A percentile compares a stretch with the other conserved stretches of the same genome.
Conservation (phyloP, 1,284 basidiomycete species). For the Sporisorium graminicola region DNA sequence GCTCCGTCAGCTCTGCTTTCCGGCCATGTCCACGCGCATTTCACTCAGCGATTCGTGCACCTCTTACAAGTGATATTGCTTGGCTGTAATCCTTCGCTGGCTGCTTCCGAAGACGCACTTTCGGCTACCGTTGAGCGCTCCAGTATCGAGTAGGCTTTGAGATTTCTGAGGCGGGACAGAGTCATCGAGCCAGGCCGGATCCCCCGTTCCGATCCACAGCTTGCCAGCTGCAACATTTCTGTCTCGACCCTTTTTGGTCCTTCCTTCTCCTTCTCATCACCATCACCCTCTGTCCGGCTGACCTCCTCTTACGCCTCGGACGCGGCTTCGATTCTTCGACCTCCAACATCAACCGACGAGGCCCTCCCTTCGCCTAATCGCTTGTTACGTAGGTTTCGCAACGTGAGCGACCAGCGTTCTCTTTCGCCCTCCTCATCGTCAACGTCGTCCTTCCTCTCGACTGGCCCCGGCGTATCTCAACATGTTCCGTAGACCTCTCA, state of each 20-base stretch:
- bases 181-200: background rate
- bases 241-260: background rate
- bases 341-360: background rate
- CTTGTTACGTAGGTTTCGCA: background rate
- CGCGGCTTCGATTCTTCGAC: too few relatives aligned
- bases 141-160: background rate
- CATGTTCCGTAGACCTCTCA: conserved; percentile 50
- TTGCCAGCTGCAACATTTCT: too few relatives aligned
- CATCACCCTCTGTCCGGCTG: background rate
- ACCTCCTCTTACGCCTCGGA: too few relatives aligned
- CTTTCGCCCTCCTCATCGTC: background rate
- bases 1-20: too few relatives aligned
- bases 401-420: background rate
- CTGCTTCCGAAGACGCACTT: background rate
- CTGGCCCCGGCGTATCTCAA: background rate
- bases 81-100: background rate
- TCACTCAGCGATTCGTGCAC: background rate
- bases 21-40: too few relatives aligned
- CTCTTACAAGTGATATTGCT: background rate
- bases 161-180: background rate
- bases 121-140: background rate
- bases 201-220: background rate
- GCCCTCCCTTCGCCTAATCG: background rate
- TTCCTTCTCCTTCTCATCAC: background rate
- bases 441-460: background rate